A percentile compares a stretch with the other conserved stretches of the same genome.
phyloP scores from a whole-genome alignment of 306 rosid species.

The Cucurbita ficifolia region DNA sequence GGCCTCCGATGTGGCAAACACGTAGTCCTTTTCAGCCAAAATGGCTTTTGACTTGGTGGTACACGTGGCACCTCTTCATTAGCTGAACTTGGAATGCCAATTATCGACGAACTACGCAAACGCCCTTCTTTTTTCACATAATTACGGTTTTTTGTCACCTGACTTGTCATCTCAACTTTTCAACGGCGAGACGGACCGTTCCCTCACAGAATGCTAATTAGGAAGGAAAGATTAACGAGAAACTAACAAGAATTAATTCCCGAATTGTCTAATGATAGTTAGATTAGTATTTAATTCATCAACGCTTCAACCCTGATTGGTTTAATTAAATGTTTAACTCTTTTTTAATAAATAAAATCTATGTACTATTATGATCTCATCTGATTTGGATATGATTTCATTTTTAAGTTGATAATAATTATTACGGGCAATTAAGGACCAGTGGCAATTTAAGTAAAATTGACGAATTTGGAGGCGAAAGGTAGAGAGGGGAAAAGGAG shows the following conservation, averaged over 20 bases:
- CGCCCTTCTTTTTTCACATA: not conserved
- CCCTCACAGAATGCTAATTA: not conserved
- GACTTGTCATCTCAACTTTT: not conserved
- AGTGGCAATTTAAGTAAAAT: not conserved
- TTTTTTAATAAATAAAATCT: not conserved
- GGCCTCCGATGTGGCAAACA: constrained; percentile 22
- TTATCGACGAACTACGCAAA: not conserved
- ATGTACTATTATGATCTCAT: not conserved
- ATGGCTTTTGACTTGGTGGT: constrained; percentile 23
- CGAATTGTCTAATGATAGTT: not conserved
- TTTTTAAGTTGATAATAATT: not conserved
- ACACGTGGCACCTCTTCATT: constrained; percentile 1
- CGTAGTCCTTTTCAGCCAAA: constrained; percentile 5
- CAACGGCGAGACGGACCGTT: not conserved
- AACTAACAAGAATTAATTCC: not conserved
- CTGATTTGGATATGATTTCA: not conserved
- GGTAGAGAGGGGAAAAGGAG: not conserved
- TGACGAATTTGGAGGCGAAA: not conserved
- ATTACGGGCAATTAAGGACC: not conserved
- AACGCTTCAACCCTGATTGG: not conserved
- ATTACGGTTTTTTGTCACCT: not conserved
- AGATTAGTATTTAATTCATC: not conserved
- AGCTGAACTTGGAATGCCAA: not conserved
- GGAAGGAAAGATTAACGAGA: not conserved
- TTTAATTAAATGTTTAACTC: not conserved